Percentiles rank a stretch among this genome's conserved stretches.
Evolutionary conservation across 257 asterid genomes (phyloP).

Genomic region (Handroanthus guayacan): DNA sequence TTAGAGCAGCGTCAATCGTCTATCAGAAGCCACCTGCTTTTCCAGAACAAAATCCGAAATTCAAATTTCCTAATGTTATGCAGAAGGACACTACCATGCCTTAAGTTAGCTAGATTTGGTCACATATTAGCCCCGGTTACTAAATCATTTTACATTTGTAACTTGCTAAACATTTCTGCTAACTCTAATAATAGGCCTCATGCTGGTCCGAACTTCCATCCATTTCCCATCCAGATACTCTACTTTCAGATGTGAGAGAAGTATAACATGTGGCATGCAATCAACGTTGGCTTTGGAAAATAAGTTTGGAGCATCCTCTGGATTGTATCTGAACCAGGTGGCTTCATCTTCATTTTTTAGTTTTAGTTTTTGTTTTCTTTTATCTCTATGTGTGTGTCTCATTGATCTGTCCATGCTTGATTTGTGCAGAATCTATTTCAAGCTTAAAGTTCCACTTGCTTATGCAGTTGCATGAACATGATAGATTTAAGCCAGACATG

Average conservation of each 20-base stretch:
- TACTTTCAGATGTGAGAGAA: not conserved
- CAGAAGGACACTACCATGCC: slow-evolving; percentile 60
- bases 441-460: not conserved
- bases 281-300: slow-evolving; percentile 17
- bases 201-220: not conserved
- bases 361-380: not conserved
- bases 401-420: not conserved
- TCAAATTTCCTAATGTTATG: slow-evolving; percentile 60
- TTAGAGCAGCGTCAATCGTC: slow-evolving; percentile 90
- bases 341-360: not conserved
- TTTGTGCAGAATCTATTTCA: slow-evolving; percentile 18
- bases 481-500: not conserved
- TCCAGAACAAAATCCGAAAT: slow-evolving; percentile 77
- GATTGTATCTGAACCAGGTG: slow-evolving; percentile 24
- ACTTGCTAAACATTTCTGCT: not conserved
- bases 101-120: slow-evolving; percentile 29
- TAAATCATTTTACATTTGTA: not conserved
- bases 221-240: slow-evolving; percentile 11
- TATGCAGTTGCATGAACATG: not conserved
- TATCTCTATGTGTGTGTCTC: not conserved
- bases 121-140: not conserved
- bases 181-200: not conserved
- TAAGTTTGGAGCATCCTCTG: slow-evolving; percentile 7
- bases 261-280: slow-evolving; percentile 3
- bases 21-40: slow-evolving; percentile 83